Evolutionary conservation across 345 rosid species (phyloP), one percentile per base, ranked within the genome.

Genomic region (Eucalyptus viminalis): DNA sequence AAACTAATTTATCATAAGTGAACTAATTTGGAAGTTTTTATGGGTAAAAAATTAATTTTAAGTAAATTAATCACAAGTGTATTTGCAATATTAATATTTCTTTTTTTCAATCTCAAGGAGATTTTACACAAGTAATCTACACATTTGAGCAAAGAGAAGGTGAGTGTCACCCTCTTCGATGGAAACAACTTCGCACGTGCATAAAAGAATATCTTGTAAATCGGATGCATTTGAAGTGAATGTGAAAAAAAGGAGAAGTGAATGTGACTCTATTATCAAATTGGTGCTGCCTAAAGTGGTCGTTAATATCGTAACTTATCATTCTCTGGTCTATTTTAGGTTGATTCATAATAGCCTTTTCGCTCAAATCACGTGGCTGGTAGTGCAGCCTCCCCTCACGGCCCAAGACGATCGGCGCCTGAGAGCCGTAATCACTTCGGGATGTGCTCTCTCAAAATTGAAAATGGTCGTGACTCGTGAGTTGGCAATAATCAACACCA

Each of bases 11-110:
- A 11, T 25, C 2, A 11, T 0, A 2, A 0, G 7, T 58, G 7
- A 24, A 58, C 2, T 0, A 0, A 1, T 58, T 25, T 25, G 14
- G 0, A 11, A 2, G 1, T 12, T 25, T 58, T 58, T 5, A 10
- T 11, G n/a, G 2, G 0, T 11, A 11, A 25, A 58, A 21, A 58
- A 2, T 58, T 58, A 58, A 58, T 58, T 58, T 25, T 25, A 2
- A 11, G 1, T 25, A 25, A 58, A 58, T 11, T 25, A 0, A 58
- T 58, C 0, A 58, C 0, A 1, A 10, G 1, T 58, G 7, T 58
- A 58, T 25, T 58, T 2, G 0, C 1, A 2, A 27, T 25, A 58
- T 58, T 58, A 58, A 25, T 17, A 0, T 53, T 53, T 53, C 1
- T 19, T 21, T 19, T 50, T 50, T 53, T 53, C 9, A 8, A 7